Evolutionary conservation across 148 eudicot genomes (phyloP).

Genomic region (Suaeda aralocaspica): DNA sequence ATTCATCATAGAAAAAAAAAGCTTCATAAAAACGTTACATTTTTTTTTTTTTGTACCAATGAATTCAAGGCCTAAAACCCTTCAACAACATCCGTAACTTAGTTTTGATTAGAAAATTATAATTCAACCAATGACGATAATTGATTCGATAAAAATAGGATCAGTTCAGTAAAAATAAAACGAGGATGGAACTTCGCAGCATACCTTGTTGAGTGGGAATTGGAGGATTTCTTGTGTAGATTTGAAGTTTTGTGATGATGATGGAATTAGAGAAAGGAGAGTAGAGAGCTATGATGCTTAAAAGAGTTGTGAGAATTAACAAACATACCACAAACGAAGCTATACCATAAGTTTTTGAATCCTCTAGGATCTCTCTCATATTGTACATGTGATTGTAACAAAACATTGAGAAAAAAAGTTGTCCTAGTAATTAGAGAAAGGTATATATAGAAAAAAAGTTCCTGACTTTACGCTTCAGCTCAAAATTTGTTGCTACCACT

Average conservation of each 20-base stretch:
- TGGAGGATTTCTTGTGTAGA: conserved; percentile 1
- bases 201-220: conserved; percentile 7
- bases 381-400: not conserved
- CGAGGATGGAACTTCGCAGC: too few relatives aligned
- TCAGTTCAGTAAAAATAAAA: too few relatives aligned
- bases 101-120: too few relatives aligned
- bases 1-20: too few relatives aligned
- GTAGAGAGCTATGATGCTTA: conserved; percentile 17
- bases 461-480: not conserved
- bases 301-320: conserved; percentile 20
- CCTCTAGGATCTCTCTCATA: conserved; percentile 23
- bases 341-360: conserved; percentile 22
- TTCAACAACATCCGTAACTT: too few relatives aligned
- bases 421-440: conserved; percentile 16
- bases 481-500: not conserved
- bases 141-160: not conserved
- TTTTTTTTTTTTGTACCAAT: too few relatives aligned
- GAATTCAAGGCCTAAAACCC: not conserved
- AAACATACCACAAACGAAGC: conserved; percentile 17
- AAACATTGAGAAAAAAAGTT: not conserved
- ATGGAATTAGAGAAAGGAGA: conserved; percentile 21
- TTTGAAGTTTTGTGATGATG: not conserved
- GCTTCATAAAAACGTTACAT: too few relatives aligned
- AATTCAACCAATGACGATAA: too few relatives aligned
- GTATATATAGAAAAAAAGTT: not conserved